phyloP scores from a whole-genome alignment of 2,329 filamentous ascomycete genomes.

The Leptoxyphium fumago region DNA sequence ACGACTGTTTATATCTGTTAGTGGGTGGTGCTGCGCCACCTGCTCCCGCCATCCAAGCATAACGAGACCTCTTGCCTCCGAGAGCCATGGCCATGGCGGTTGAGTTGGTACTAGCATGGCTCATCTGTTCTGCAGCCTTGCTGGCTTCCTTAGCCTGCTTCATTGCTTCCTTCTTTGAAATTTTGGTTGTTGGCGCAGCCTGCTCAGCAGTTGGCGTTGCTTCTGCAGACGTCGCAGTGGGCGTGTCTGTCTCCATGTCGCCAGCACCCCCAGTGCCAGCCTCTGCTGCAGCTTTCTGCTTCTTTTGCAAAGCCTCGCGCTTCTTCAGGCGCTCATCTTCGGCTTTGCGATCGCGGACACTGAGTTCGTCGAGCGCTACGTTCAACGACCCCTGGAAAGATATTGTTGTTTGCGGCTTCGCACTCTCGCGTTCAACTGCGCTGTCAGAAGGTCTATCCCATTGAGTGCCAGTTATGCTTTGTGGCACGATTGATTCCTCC shows the following conservation, averaged over 20 bases:
- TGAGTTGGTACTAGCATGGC: conserved; percentile 70
- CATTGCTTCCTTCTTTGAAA: conserved; percentile 79
- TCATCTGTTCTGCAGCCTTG: conserved; percentile 3
- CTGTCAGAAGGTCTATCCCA: conserved; percentile 10
- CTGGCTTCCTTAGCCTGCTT: conserved; percentile 59
- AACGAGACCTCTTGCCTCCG: conserved; percentile 52
- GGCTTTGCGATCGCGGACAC: conserved; percentile 50
- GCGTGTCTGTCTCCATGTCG: conserved; percentile 3
- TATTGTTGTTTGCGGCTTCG: conserved; percentile 26
- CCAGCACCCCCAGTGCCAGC: conserved; percentile 9
- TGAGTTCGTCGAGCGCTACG: conserved; percentile 44
- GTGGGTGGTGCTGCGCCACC: conserved; percentile 42
- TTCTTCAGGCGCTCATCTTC: conserved; percentile 49
- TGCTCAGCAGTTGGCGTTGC: conserved; percentile 21
- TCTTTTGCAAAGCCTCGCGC: conserved; percentile 27
- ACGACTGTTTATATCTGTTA: conserved; percentile 22
- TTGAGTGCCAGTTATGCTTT: conserved; percentile 19
- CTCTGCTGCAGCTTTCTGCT: conserved; percentile 9
- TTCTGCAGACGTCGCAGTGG: conserved; percentile 12
- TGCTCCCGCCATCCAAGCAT: conserved; percentile 55
- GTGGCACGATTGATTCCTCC: conserved; percentile 23
- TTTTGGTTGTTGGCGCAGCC: conserved; percentile 38
- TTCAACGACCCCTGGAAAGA: conserved; percentile 30
- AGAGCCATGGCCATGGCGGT: conserved; percentile 59
- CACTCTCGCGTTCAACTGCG: conserved; percentile 9